Evolutionary conservation across 2,329 filamentous ascomycete species (phyloP).

Genomic region (Xylaria sp.): DNA sequence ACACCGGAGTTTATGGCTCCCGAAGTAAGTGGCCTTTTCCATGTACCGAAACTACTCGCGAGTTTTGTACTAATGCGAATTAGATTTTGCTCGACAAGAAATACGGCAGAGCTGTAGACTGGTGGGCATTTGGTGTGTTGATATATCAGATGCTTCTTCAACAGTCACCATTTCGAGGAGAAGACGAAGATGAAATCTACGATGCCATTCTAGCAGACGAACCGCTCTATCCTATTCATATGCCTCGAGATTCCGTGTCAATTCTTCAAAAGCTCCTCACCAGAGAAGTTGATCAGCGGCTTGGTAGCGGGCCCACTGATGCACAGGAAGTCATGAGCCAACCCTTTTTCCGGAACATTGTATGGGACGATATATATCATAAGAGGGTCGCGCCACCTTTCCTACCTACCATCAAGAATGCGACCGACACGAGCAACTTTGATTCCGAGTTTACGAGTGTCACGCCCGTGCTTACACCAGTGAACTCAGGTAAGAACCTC

Average conservation of each 20-base stretch:
- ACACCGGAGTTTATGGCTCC: conserved; percentile 99
- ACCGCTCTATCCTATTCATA: conserved; percentile 96
- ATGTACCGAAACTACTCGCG: background rate
- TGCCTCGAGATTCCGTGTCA: conserved; percentile 97
- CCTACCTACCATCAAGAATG: conserved; percentile 86
- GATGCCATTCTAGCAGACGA: conserved; percentile 98
- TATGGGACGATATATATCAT: conserved; percentile 98
- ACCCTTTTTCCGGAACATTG: conserved; percentile 96
- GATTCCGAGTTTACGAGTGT: conserved; percentile 99
- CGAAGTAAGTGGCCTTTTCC: conserved; percentile 70
- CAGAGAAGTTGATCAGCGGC: conserved; percentile 89
- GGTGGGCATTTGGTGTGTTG: conserved; percentile 99
- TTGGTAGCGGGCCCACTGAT: conserved; percentile 95
- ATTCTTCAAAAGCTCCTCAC: conserved; percentile 98
- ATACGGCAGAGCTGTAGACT: conserved; percentile 95
- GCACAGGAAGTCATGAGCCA: conserved; percentile 99
- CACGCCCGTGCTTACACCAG: conserved; percentile 94
- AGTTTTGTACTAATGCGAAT: conserved; percentile 47
- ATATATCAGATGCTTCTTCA: conserved; percentile 99
- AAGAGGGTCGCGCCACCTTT: conserved; percentile 93
- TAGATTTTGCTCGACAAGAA: conserved; percentile 98
- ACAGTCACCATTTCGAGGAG: conserved; percentile 97
- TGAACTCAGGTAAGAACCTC: conserved; percentile 87
- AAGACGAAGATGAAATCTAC: conserved; percentile 99
- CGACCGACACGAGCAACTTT: conserved; percentile 99